A percentile compares a stretch with the other conserved stretches of the same genome.
Conservation (phyloP, 768 basidiomycete genomes). For the Russula compacta region DNA sequence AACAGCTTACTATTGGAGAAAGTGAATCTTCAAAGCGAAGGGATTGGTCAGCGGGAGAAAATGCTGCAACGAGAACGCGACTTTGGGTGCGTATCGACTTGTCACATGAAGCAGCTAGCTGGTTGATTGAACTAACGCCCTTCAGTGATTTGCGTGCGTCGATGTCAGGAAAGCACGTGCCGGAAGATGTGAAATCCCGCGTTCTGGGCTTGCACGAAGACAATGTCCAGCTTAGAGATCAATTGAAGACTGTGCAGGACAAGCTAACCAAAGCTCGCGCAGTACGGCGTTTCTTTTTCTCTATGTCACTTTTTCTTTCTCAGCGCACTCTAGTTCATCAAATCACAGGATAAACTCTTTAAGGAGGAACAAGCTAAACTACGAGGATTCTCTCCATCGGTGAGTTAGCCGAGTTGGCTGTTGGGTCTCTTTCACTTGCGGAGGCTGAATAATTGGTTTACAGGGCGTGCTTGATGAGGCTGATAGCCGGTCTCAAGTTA, state of each 20-base stretch:
- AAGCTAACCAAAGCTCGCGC: slow-evolving; percentile 74
- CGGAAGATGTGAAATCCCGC: slow-evolving; percentile 72
- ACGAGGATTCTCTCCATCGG: slow-evolving; percentile 36
- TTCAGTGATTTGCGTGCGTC: slow-evolving; percentile 67
- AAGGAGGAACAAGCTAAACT: slow-evolving; percentile 68
- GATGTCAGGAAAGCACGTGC: slow-evolving; percentile 67
- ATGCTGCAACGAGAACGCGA: slow-evolving; percentile 82
- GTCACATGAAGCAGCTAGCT: not conserved
- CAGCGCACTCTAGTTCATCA: slow-evolving; percentile 61
- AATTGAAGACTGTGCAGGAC: slow-evolving; percentile 59
- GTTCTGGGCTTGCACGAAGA: slow-evolving; percentile 73
- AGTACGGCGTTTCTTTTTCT: slow-evolving; percentile 31
- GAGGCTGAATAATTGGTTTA: not conserved
- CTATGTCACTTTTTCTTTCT: not conserved
- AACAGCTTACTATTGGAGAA: slow-evolving; percentile 84
- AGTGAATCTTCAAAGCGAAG: slow-evolving; percentile 80
- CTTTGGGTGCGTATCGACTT: slow-evolving; percentile 49
- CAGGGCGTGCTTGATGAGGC: slow-evolving; percentile 63
- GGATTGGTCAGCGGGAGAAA: slow-evolving; percentile 81
- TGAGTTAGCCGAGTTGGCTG: slow-evolving; percentile 31
- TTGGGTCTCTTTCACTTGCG: not conserved
- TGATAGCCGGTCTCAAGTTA: slow-evolving; percentile 57
- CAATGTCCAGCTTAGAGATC: slow-evolving; percentile 59
- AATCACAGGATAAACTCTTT: slow-evolving; percentile 82
- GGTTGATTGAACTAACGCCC: not conserved